Evolutionary conservation across 495 filamentous ascomycete genomes (phyloP).

Genomic region (Sordaria brevicollis): DNA sequence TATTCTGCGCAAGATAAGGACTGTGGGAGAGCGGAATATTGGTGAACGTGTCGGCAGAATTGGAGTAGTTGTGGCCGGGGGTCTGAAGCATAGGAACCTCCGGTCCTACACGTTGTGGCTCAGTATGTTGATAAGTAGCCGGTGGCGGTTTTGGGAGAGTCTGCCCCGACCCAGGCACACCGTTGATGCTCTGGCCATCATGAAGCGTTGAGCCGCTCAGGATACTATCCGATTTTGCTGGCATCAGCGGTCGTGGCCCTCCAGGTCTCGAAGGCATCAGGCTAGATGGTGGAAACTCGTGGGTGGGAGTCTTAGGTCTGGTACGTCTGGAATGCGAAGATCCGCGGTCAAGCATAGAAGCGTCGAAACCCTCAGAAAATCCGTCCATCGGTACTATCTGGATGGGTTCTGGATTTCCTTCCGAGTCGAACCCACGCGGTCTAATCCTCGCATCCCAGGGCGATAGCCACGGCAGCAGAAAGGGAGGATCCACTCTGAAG

Average conservation of each 20-base stretch:
- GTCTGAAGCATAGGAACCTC: background rate
- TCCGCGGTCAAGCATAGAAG: background rate
- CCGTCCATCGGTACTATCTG: background rate
- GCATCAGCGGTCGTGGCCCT: background rate
- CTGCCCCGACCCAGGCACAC: background rate
- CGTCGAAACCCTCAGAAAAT: background rate
- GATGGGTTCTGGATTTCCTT: background rate
- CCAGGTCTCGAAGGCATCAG: background rate
- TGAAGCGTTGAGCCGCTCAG: background rate
- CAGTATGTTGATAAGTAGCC: background rate
- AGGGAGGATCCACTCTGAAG: background rate
- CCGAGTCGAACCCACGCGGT: background rate
- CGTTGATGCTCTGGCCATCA: background rate
- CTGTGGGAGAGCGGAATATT: background rate
- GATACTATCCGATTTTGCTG: background rate
- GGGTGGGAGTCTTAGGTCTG: background rate
- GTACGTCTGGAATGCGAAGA: background rate
- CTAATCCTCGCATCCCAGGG: background rate
- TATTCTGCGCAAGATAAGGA: background rate
- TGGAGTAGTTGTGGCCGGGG: background rate
- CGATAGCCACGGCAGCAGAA: constrained; percentile 6
- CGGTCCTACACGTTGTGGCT: background rate
- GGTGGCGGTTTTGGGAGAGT: background rate
- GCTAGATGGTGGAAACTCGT: background rate
- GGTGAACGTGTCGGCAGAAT: background rate